Evolutionary conservation across 345 rosid genomes (phyloP).

Genomic region (Schrenkiella parvula): DNA sequence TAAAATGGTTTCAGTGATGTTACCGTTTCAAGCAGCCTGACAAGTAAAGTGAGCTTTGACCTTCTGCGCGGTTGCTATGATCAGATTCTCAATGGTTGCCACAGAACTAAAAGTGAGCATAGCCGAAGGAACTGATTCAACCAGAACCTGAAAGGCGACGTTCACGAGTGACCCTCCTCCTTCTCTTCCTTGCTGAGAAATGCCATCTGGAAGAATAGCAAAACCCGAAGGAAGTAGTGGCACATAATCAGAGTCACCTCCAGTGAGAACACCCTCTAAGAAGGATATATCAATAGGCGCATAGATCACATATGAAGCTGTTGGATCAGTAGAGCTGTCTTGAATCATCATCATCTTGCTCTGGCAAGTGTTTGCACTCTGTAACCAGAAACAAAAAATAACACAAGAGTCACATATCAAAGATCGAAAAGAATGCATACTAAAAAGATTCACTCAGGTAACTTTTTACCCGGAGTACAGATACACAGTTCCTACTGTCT

Average conservation of each 20-base stretch:
- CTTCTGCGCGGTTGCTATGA: constrained; percentile 65
- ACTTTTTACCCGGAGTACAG: constrained; percentile 68
- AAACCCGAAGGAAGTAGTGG: constrained; percentile 68
- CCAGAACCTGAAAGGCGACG: constrained; percentile 75
- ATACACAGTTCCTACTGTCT: constrained; percentile 75
- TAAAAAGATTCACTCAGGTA: neutral
- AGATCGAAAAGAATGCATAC: neutral
- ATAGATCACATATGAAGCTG: constrained; percentile 52
- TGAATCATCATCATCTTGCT: constrained; percentile 58
- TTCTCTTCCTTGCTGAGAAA: neutral
- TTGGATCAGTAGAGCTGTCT: constrained; percentile 53
- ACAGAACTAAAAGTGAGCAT: constrained; percentile 70
- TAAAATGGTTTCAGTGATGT: neutral
- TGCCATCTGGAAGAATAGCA: constrained; percentile 55
- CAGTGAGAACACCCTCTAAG: constrained; percentile 44
- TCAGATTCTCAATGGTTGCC: constrained; percentile 73
- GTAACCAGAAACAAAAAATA: neutral
- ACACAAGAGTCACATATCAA: constrained; percentile 2
- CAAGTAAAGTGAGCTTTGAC: constrained; percentile 50
- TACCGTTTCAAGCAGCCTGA: constrained; percentile 38
- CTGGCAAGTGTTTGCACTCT: constrained; percentile 46
- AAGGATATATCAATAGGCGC: constrained; percentile 56
- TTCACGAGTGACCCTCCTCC: constrained; percentile 69
- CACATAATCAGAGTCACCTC: constrained; percentile 50
- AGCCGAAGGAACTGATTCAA: constrained; percentile 51